Base-by-base conservation (phyloP, 345 rosid species). In the Rhodamnia rubescens region DNA sequence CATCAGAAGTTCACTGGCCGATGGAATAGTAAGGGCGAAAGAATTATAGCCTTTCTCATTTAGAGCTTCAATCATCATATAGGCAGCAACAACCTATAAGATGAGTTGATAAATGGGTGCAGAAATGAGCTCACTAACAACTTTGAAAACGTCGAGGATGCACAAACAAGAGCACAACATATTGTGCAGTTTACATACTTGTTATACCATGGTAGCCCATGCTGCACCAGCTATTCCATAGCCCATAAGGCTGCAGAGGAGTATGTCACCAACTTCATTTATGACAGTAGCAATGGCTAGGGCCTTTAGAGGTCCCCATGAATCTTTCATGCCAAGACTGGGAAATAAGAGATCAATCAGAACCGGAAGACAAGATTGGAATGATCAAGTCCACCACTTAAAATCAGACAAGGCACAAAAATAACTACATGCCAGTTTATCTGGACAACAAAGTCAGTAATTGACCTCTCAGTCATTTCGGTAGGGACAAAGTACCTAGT, bases 251-350 rank as follows among this genome's bases (percentile, higher is more conserved):
- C 85, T 75, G 90, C 91, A 92, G 21, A 92, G 87, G 84, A 90
- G 87, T 36, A 90, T 53, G 87, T 89, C 89, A 42, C 92, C 94
- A 56, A 90, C 74, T 61, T 86, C 90, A 90, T 92, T 90, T 57
- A 92, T 59, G 69, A 84, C 53, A 74, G 87, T 90, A 26, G 91
- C 89, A 86, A 86, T 87, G 75, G 82, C 90, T 87, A 91, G 87
- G 50, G 94, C 92, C 85, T 92, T 91, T 85, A 92, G 54, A 47
- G 94, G 92, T 36, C 89, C 92, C 92, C 84, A 86, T 4, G 91
- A 90, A 64, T 92, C 94, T 88, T 89, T 90, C 92, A 90, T 90
- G 81, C 92, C 92, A 78, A 91, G 92, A 87, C 94, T 92, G 75
- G 75, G 75, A 87, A 82, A 86, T 51, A 52, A 57, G 42, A 55